phyloP scores from a whole-genome alignment of 164 flowering plant species.

The Piper betle region DNA sequence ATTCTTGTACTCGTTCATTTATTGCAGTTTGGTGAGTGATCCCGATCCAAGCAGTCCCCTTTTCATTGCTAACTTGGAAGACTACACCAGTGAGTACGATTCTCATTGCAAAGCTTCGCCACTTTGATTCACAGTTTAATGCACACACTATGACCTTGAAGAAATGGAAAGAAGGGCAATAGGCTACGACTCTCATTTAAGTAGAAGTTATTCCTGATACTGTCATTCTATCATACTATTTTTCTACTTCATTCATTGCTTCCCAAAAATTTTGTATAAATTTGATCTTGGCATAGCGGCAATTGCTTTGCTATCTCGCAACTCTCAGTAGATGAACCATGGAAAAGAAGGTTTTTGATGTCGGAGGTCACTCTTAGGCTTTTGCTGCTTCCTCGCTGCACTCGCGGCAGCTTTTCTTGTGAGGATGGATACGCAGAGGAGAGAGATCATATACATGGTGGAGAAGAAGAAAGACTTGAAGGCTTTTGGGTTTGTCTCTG shows the following conservation, averaged over 20 bases:
- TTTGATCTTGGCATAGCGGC: too few species aligned
- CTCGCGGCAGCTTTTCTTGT: conserved; percentile 32
- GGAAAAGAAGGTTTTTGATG: conserved; percentile 8
- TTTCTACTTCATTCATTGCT: too few species aligned
- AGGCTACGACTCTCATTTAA: too few species aligned
- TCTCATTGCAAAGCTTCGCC: too few species aligned
- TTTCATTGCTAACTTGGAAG: neutral
- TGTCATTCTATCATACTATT: too few species aligned
- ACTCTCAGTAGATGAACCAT: neutral
- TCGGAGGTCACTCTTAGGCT: conserved; percentile 20
- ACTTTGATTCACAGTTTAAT: too few species aligned
- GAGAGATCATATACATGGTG: conserved; percentile 14
- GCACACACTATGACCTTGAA: too few species aligned
- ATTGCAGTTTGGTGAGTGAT: neutral
- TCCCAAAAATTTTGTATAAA: too few species aligned
- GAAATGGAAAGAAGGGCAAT: too few species aligned
- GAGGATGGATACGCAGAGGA: conserved; percentile 33
- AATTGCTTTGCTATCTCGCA: neutral
- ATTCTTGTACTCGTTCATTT: neutral
- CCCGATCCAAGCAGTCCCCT: neutral
- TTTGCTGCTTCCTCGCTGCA: conserved; percentile 13
- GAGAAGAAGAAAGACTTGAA: conserved; percentile 24
- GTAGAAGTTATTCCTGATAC: too few species aligned
- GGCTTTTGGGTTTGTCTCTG: conserved; percentile 35
- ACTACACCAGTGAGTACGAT: neutral